These are phyloP conservation scores for Nadsonia starkeyi-henricii DNA, from an alignment of 1,139 yeast genomes.

Conservation along the genomic window DNA sequence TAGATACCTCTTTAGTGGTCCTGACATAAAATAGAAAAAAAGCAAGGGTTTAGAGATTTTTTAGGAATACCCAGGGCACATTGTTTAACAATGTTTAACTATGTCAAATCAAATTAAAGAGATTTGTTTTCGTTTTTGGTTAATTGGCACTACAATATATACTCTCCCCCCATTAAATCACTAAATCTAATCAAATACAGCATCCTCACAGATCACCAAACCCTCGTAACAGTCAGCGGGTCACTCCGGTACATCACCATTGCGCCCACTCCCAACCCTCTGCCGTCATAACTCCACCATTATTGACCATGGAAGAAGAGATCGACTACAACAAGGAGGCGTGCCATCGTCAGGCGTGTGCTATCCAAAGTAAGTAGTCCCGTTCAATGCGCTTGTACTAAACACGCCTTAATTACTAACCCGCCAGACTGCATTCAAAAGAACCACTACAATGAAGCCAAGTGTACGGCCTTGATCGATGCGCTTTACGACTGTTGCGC, in stretches of 20 bases:
- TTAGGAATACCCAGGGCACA: too few relatives aligned
- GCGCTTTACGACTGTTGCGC: conserved; percentile 50
- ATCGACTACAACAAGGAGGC: conserved; percentile 17
- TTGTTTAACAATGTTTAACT: too few relatives aligned
- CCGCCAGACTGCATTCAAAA: conserved; percentile 35
- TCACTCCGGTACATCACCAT: not conserved
- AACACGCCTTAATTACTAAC: not conserved
- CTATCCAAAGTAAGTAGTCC: conserved; percentile 36
- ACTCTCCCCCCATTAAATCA: too few relatives aligned
- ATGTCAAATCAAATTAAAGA: too few relatives aligned
- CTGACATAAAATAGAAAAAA: not conserved
- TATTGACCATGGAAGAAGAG: conserved; percentile 1
- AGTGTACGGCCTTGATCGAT: conserved; percentile 46
- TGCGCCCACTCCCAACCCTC: not conserved
- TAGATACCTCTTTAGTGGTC: not conserved
- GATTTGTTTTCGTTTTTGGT: too few relatives aligned
- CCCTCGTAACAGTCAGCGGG: too few relatives aligned
- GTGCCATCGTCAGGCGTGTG: conserved; percentile 52
- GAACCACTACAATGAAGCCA: conserved; percentile 45
- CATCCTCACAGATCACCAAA: too few relatives aligned
- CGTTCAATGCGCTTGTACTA: not conserved
- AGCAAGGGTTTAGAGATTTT: not conserved
- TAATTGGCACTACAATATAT: too few relatives aligned
- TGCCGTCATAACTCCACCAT: not conserved
- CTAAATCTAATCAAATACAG: too few relatives aligned